Base-by-base conservation (phyloP, 768 basidiomycete species). In the Phanerochaete sordida region DNA sequence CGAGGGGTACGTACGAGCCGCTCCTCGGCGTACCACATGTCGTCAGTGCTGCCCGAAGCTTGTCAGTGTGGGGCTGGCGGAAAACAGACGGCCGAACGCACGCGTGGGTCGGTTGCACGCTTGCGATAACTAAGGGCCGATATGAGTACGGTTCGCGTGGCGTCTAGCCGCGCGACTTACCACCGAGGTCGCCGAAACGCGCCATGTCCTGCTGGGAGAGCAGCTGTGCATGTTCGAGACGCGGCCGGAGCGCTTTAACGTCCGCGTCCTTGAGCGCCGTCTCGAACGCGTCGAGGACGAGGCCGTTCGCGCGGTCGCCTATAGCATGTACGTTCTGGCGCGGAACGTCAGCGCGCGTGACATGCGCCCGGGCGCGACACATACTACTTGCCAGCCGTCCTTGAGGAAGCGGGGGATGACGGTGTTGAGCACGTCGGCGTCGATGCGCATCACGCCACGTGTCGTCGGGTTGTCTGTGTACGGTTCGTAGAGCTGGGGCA, bases 141-240 rank as follows among this genome's bases (percentile, higher is more conserved):
- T 4, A 19, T 43, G 8, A 43, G 39, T 43, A 43, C 11, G 19
- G 37, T 19, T 48, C 49, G 39, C 16, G 39, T 45, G 33, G 58
- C 56, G n/a, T 60, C 8, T 28, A 5, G 19, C 19, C 19, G 30
- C 16, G n/a, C 8, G 23, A 65, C 83, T 64, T 67, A 91, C 93
- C 87, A 58, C 93, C 94, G 8, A 95, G 82, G 62, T 78, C 82
- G 21, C 88, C 93, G 16, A 95, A 79, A 16, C 93, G 83, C 27
- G 73, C 74, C 78, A 96, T 85, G 69, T 96, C 95, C 1, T 75
- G 77, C n/a, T 79, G 75, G 2, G 83, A 86, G 72, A 96, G 80
- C 66, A 97, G 86, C 72, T 97, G 94, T 8, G 92, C 93, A 73
- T 98, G 95, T 71, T 98, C 95, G 13, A 96, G 80, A 26, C 95